These are phyloP conservation scores for Malania oleifera DNA, from an alignment of 164 flowering plant genomes.

Conservation along the genomic window DNA sequence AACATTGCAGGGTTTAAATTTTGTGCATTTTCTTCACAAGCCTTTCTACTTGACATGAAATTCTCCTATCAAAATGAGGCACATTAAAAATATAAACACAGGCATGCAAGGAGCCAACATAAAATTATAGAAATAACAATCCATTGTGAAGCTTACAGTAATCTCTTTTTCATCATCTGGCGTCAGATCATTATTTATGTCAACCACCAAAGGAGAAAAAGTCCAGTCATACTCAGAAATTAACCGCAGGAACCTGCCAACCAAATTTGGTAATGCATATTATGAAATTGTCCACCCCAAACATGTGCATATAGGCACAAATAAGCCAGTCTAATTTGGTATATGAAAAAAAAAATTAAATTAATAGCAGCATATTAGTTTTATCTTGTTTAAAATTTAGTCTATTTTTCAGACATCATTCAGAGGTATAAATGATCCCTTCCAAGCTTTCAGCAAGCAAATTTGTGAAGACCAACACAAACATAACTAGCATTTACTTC, in stretches of 20 bases:
- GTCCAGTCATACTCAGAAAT: constrained; percentile 85
- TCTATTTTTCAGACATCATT: neutral
- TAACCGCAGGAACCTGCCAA: constrained; percentile 68
- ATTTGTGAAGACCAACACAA: neutral
- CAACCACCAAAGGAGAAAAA: constrained; percentile 73
- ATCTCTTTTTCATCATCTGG: constrained; percentile 59
- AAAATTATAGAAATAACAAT: neutral
- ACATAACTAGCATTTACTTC: neutral
- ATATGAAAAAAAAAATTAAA: neutral
- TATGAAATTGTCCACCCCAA: neutral
- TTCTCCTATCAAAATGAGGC: constrained; percentile 41
- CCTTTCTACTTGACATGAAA: constrained; percentile 55
- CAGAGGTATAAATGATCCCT: neutral
- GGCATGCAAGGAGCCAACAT: neutral
- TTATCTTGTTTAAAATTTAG: neutral
- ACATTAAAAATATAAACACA: neutral
- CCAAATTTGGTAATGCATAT: constrained; percentile 4
- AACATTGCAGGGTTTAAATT: constrained; percentile 59
- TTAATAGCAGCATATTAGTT: neutral
- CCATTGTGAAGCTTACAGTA: constrained; percentile 45
- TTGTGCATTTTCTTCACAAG: constrained; percentile 31
- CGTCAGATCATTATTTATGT: constrained; percentile 70
- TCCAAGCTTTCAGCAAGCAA: neutral
- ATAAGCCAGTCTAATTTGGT: neutral
- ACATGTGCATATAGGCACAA: neutral